A percentile compares a stretch with the other conserved stretches of the same genome.
These are phyloP conservation scores for Phytophthora sp. DNA, from an alignment of 352 stramenopile genomes.

Conservation along the genomic window DNA sequence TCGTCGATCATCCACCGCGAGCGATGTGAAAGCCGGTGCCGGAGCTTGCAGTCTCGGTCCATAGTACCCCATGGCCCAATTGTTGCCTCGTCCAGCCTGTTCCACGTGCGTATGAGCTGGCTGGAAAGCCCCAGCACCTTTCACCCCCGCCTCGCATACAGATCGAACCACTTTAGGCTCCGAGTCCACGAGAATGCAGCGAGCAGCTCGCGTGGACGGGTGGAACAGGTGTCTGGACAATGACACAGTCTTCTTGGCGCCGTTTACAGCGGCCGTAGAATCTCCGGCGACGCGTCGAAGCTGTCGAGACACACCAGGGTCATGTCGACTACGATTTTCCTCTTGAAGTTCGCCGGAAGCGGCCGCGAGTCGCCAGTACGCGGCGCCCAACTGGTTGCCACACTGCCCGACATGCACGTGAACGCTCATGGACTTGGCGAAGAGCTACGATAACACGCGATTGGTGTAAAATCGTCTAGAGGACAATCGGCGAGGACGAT, in stretches of 20 bases:
- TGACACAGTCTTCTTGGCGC: conserved; percentile 1
- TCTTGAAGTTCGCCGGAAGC: conserved; percentile 1
- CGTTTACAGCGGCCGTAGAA: background rate
- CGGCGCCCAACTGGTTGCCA: conserved; percentile 78
- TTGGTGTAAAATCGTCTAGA: conserved; percentile 12
- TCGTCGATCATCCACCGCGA: conserved; percentile 33
- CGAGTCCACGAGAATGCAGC: conserved; percentile 81
- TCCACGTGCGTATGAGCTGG: conserved; percentile 64
- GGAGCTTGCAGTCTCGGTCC: conserved; percentile 28
- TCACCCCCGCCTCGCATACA: conserved; percentile 15
- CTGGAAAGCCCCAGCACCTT: conserved; percentile 19
- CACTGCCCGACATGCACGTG: conserved; percentile 79
- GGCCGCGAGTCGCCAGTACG: conserved; percentile 64
- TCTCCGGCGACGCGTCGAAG: conserved; percentile 1
- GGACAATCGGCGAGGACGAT: conserved; percentile 13
- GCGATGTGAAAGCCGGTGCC: conserved; percentile 34
- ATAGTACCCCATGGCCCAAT: conserved; percentile 90
- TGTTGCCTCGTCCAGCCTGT: conserved; percentile 83
- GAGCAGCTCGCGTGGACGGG: conserved; percentile 39
- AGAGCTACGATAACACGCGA: background rate
- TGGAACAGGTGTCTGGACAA: conserved; percentile 61
- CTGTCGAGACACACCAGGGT: background rate
- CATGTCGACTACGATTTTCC: background rate
- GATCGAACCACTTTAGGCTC: conserved; percentile 77
- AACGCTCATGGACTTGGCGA: conserved; percentile 48